A percentile compares a stretch with the other conserved stretches of the same genome.
Evolutionary conservation across 2,329 filamentous ascomycete genomes (phyloP).

Genomic region (Alternaria arborescens): DNA sequence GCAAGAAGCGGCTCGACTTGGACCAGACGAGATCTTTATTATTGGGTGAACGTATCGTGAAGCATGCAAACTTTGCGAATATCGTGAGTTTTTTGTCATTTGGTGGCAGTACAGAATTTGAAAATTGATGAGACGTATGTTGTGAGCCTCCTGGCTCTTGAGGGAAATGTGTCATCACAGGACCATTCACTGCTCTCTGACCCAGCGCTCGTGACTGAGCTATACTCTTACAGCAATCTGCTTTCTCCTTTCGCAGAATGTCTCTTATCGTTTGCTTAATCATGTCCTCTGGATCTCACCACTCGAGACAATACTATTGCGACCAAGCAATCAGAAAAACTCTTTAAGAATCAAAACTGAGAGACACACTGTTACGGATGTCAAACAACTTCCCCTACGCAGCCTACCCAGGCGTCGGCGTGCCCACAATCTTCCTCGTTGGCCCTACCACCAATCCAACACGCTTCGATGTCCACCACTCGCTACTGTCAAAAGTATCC

Average conservation of each 20-base stretch:
- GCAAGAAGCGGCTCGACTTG: constrained; percentile 10
- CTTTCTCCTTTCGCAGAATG: neutral
- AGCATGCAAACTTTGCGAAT: rapidly evolving
- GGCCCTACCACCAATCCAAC: neutral
- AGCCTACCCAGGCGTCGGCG: neutral
- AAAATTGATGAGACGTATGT: too few relatives aligned
- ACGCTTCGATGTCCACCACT: constrained; percentile 13
- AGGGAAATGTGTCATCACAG: neutral
- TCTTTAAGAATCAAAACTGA: rapidly evolving
- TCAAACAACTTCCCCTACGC: neutral
- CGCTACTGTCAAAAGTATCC: constrained; percentile 3
- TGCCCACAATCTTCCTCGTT: constrained; percentile 12
- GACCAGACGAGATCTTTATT: neutral
- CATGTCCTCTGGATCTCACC: rapidly evolving
- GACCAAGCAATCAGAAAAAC: neutral
- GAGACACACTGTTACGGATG: neutral
- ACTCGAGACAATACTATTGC: neutral
- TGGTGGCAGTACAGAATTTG: neutral
- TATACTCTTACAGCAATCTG: neutral
- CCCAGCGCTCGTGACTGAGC: neutral
- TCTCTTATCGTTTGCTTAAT: neutral
- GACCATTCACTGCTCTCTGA: neutral
- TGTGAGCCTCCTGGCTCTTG: neutral
- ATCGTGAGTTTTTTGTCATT: rapidly evolving
- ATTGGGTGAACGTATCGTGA: neutral